These are phyloP conservation scores for Sporothrix pseudoabietina DNA, from an alignment of 2,329 filamentous ascomycete species.

Conservation along the genomic window DNA sequence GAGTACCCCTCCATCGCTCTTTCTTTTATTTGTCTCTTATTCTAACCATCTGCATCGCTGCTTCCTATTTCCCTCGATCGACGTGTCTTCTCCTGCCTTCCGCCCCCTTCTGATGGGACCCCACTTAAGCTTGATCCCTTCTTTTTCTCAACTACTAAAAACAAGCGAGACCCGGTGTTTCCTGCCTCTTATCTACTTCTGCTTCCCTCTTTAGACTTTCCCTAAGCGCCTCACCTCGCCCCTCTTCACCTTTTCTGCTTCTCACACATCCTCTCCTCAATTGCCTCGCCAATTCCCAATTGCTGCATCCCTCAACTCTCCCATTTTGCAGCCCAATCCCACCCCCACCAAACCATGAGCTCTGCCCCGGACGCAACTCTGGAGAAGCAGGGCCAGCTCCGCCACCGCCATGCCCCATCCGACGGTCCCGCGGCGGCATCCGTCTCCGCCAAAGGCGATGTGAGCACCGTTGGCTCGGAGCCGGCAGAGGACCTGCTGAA, in stretches of 20 bases:
- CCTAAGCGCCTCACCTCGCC: background rate
- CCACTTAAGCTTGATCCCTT: slow-evolving; percentile 27
- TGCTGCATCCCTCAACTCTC: background rate
- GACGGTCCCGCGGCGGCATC: slow-evolving; percentile 4
- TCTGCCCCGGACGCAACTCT: slow-evolving; percentile 28
- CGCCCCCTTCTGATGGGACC: slow-evolving; percentile 21
- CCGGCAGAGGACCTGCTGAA: slow-evolving; percentile 35
- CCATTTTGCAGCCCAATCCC: slow-evolving; percentile 7
- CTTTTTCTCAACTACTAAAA: slow-evolving; percentile 22
- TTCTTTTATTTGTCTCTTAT: background rate
- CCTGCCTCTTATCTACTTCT: slow-evolving; percentile 20
- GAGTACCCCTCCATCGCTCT: background rate
- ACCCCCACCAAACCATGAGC: slow-evolving; percentile 27
- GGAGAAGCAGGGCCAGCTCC: slow-evolving; percentile 29
- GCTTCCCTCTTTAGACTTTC: background rate
- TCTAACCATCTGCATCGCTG: background rate
- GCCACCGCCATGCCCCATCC: slow-evolving; percentile 29
- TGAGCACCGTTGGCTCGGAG: slow-evolving; percentile 4
- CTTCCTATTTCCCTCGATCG: slow-evolving; percentile 8
- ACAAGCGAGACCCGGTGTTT: slow-evolving; percentile 18
- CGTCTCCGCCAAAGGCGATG: slow-evolving; percentile 3
- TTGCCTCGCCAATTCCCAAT: slow-evolving; percentile 8
- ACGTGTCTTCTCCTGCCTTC: slow-evolving; percentile 24
- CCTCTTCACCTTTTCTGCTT: slow-evolving; percentile 1
- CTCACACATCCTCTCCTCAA: background rate